Conservation (phyloP, 208 protist species). For the Acanthamoeba culbertsoni region DNA sequence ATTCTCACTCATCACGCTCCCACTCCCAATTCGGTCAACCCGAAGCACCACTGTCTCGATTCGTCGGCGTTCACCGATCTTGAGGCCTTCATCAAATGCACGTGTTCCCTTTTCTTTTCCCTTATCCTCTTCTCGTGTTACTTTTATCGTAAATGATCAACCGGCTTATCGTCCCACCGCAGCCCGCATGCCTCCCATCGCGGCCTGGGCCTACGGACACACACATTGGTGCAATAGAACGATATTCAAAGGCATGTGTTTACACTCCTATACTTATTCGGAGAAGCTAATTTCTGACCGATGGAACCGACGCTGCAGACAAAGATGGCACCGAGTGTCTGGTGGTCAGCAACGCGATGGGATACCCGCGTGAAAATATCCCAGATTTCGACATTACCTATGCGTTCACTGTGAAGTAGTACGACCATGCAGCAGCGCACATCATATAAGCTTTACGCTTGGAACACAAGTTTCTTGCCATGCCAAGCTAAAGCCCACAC, state of each 20-base stretch:
- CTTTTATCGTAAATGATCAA: too few relatives aligned
- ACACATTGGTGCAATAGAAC: constrained; percentile 5
- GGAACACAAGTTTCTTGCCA: too few relatives aligned
- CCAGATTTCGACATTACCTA: background rate
- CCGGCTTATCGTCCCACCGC: too few relatives aligned
- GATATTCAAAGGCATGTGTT: background rate
- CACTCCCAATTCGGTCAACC: background rate
- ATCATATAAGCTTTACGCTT: too few relatives aligned
- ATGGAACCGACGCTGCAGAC: background rate
- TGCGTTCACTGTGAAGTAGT: too few relatives aligned
- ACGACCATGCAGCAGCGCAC: too few relatives aligned
- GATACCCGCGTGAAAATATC: background rate
- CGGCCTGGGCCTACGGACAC: constrained; percentile 32
- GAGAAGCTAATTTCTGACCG: background rate
- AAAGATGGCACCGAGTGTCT: background rate
- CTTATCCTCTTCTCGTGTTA: background rate
- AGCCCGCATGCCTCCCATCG: background rate
- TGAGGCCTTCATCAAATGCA: background rate
- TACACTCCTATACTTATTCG: background rate
- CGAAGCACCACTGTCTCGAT: background rate
- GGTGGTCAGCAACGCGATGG: constrained; percentile 44
- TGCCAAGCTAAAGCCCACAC: too few relatives aligned
- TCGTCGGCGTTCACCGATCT: background rate
- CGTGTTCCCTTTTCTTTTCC: background rate
- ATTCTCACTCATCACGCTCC: constrained; percentile 47